Percentiles rank a stretch among this genome's conserved stretches.
Evolutionary conservation across 345 rosid species (phyloP).

Genomic region (Triadica sebifera): DNA sequence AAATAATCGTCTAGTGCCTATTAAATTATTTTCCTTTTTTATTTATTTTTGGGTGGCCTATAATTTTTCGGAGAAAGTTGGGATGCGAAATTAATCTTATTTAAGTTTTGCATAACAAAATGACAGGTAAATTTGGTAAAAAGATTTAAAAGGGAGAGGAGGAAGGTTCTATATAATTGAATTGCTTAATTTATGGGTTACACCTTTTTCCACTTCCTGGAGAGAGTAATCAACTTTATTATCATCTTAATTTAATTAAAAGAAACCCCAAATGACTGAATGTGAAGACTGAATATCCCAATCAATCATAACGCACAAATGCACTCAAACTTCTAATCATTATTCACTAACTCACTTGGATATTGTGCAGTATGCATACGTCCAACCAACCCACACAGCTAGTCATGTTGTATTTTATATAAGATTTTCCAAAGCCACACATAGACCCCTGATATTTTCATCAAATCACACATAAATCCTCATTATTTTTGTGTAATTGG

Average conservation of each 20-base stretch:
- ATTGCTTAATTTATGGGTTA: conserved; percentile 5
- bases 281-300: too few relatives aligned
- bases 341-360: background rate
- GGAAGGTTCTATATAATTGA: background rate
- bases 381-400: background rate
- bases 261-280: too few relatives aligned
- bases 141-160: background rate
- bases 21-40: too few relatives aligned
- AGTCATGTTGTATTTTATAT: too few relatives aligned
- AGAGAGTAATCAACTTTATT: background rate
- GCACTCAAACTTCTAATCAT: background rate
- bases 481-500: too few relatives aligned
- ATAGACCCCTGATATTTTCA: too few relatives aligned
- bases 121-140: background rate
- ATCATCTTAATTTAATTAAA: background rate
- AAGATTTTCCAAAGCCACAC: too few relatives aligned
- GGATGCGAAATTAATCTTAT: too few relatives aligned
- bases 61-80: background rate
- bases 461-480: too few relatives aligned
- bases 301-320: too few relatives aligned
- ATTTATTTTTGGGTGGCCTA: background rate
- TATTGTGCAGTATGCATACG: background rate
- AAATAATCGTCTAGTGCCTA: background rate
- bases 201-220: background rate
- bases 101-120: background rate